Evolutionary conservation across 2,329 filamentous ascomycete genomes (phyloP).

Genomic region (Proliferodiscus dingleyae): DNA sequence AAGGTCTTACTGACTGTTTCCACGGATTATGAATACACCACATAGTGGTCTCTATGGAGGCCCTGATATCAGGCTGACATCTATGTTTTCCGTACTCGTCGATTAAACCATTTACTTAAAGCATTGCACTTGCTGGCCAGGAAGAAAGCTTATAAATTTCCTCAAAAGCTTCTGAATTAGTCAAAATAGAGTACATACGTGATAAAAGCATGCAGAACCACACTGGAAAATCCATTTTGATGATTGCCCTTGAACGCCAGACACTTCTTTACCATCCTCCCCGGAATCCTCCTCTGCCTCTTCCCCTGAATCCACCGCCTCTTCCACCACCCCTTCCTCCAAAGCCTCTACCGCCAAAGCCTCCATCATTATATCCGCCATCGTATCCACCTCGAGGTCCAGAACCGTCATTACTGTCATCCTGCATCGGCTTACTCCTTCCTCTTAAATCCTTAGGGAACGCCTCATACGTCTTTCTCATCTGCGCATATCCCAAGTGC

Average conservation of each 20-base stretch:
- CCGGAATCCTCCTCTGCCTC: slow-evolving; percentile 27
- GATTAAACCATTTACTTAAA: no score
- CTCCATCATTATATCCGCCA: slow-evolving; percentile 44
- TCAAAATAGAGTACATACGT: not conserved
- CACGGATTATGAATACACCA: no score
- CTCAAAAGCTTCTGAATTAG: no score
- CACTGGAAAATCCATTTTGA: slow-evolving; percentile 10
- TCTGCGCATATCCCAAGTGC: slow-evolving; percentile 96
- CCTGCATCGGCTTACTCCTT: slow-evolving; percentile 53
- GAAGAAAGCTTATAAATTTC: no score
- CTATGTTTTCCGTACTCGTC: no score
- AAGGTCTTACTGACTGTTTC: no score
- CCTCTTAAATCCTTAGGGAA: slow-evolving; percentile 83
- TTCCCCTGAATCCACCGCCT: slow-evolving; percentile 24
- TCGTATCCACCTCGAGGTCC: slow-evolving; percentile 50
- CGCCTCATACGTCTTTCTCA: slow-evolving; percentile 89
- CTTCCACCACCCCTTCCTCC: slow-evolving; percentile 37
- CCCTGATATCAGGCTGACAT: no score
- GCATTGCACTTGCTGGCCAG: no score
- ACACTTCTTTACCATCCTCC: slow-evolving; percentile 22
- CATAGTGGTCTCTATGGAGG: no score
- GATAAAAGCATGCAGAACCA: not conserved
- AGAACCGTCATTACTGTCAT: slow-evolving; percentile 46
- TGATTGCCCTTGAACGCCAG: slow-evolving; percentile 13
- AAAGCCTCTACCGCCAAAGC: slow-evolving; percentile 31